Conservation (phyloP, 345 rosid species). For the Brassica juncea region DNA sequence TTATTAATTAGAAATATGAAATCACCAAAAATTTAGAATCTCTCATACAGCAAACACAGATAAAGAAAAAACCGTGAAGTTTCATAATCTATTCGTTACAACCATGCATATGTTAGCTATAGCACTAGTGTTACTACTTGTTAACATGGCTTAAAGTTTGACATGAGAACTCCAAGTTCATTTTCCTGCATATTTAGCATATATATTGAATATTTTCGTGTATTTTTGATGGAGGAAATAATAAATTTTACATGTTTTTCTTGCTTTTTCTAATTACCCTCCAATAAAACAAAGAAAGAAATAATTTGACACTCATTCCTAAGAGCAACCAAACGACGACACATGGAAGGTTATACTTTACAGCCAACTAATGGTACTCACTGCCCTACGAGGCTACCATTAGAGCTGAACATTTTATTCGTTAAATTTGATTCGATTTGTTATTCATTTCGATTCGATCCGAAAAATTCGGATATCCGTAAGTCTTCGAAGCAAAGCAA, state of each 20-base stretch:
- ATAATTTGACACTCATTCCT: background rate
- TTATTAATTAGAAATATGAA: background rate
- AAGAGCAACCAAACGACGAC: background rate
- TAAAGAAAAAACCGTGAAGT: slow-evolving; percentile 11
- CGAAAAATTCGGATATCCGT: too few relatives aligned
- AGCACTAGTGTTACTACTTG: background rate
- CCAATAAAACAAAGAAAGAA: background rate
- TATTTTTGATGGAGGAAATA: background rate
- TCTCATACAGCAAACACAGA: background rate
- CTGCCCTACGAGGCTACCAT: background rate
- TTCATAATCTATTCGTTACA: slow-evolving; percentile 26
- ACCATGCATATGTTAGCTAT: background rate
- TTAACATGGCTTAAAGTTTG: background rate
- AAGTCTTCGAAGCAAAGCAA: too few relatives aligned
- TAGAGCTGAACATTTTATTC: too few relatives aligned
- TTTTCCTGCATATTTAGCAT: background rate
- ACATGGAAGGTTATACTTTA: background rate
- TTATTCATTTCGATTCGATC: too few relatives aligned
- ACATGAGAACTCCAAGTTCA: background rate
- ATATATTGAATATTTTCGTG: background rate
- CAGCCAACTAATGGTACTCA: background rate
- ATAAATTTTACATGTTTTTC: background rate
- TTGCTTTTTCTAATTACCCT: background rate
- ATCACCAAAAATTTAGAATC: background rate
- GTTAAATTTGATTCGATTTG: too few relatives aligned